Conservation (phyloP, 225 moss, liverwort and hornwort species). For the Antitrichia curtipendula region DNA sequence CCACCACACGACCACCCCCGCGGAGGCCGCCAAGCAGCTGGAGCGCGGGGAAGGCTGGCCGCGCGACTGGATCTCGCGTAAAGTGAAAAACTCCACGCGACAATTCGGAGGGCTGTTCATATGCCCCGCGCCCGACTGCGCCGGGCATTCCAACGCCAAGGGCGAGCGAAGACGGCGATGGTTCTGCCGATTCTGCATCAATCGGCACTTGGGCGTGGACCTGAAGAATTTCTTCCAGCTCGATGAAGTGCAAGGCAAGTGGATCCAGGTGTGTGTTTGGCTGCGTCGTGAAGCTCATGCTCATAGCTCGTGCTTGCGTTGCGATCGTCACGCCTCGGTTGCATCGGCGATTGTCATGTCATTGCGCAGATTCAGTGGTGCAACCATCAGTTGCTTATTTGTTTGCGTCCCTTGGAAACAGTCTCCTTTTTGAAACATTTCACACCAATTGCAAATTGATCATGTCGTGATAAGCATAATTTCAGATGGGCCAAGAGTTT, state of each 20-base stretch:
- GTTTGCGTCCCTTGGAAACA: background rate
- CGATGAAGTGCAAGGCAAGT: constrained; percentile 62
- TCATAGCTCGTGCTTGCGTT: background rate
- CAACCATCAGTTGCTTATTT: background rate
- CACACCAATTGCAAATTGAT: background rate
- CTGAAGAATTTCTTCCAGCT: constrained; percentile 59
- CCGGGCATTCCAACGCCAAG: constrained; percentile 53
- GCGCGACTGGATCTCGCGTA: constrained; percentile 59
- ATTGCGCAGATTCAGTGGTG: background rate
- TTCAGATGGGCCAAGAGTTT: background rate
- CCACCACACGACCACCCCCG: constrained; percentile 66
- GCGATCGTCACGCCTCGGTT: background rate
- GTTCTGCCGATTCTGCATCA: constrained; percentile 65
- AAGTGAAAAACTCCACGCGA: constrained; percentile 60
- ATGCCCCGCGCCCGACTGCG: constrained; percentile 57
- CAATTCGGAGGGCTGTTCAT: constrained; percentile 60
- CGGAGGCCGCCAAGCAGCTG: constrained; percentile 65
- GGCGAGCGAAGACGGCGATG: constrained; percentile 61
- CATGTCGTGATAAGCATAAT: background rate
- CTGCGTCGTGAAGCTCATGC: constrained; percentile 6
- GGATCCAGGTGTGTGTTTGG: constrained; percentile 57
- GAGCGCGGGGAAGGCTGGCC: constrained; percentile 58
- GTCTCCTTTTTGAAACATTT: background rate
- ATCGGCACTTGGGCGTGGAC: constrained; percentile 47
- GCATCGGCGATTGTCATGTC: background rate